Percentiles rank a stretch among this genome's conserved stretches.
Evolutionary conservation across 257 asterid genomes (phyloP).

Genomic region (Penstemon davidsonii): DNA sequence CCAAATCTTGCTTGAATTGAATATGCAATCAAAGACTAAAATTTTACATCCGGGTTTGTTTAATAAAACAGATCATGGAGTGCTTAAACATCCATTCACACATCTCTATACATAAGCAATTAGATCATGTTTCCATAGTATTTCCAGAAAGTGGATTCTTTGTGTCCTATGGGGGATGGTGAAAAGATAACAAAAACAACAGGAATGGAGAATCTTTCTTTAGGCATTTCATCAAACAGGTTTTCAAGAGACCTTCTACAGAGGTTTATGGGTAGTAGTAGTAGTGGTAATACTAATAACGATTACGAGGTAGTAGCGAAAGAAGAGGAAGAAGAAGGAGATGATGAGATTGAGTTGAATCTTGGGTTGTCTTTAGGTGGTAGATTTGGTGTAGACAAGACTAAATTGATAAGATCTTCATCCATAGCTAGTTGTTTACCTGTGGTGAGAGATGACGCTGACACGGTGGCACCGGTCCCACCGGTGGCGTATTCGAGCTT

Average conservation of each 20-base stretch:
- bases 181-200: conserved; percentile 35
- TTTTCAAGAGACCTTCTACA: conserved; percentile 71
- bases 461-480: conserved; percentile 34
- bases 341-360: conserved; percentile 64
- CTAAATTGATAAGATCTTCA: conserved; percentile 61
- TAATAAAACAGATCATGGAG: conserved; percentile 42
- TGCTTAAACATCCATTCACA: conserved; percentile 35
- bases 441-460: conserved; percentile 56
- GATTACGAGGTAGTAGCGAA: conserved; percentile 25
- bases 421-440: conserved; percentile 79
- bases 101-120: conserved; percentile 27
- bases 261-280: conserved; percentile 61
- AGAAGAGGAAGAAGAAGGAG: conserved; percentile 35
- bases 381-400: conserved; percentile 84
- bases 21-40: conserved; percentile 50
- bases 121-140: not conserved
- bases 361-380: conserved; percentile 97
- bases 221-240: conserved; percentile 46
- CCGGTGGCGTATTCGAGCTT: conserved; percentile 42
- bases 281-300: conserved; percentile 30
- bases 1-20: conserved; percentile 20
- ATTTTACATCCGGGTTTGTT: conserved; percentile 41
- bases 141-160: conserved; percentile 16
- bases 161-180: conserved; percentile 50
- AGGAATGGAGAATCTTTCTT: conserved; percentile 64